These are phyloP conservation scores for Fusarium concolor DNA, from an alignment of 2,329 filamentous ascomycete species.

Conservation along the genomic window DNA sequence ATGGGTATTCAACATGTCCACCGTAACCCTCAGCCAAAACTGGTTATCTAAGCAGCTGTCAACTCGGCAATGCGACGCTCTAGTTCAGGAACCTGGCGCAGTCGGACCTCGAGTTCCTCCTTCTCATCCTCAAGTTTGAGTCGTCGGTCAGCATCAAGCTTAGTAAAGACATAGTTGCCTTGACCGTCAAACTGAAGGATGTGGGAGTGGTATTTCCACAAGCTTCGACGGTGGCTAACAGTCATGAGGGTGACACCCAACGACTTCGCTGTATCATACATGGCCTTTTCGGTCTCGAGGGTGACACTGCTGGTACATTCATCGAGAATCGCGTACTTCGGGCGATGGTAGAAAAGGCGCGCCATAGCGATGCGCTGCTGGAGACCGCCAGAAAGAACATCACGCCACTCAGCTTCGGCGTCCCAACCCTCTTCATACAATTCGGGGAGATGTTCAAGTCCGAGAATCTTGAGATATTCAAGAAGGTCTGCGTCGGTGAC, in stretches of 20 bases:
- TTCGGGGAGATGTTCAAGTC: conserved; percentile 84
- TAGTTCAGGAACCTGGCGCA: conserved; percentile 88
- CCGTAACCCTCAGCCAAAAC: not conserved
- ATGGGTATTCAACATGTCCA: conserved; percentile 13
- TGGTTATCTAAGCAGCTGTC: conserved; percentile 53
- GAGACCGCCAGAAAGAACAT: conserved; percentile 89
- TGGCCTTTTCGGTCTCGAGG: conserved; percentile 90
- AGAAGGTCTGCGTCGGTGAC: conserved; percentile 85
- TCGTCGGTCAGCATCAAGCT: conserved; percentile 86
- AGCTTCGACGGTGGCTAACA: conserved; percentile 86
- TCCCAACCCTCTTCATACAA: conserved; percentile 86
- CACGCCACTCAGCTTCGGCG: conserved; percentile 95
- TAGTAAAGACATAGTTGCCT: conserved; percentile 89
- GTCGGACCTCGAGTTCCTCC: conserved; percentile 88
- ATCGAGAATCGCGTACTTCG: conserved; percentile 94
- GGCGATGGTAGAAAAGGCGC: conserved; percentile 89
- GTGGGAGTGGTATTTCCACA: conserved; percentile 96
- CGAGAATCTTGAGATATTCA: conserved; percentile 80
- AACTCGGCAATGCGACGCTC: conserved; percentile 87
- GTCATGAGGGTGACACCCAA: conserved; percentile 97
- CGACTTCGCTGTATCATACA: conserved; percentile 96
- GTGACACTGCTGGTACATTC: conserved; percentile 98
- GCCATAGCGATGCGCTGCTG: conserved; percentile 99
- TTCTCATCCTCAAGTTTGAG: conserved; percentile 94
- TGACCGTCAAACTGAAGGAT: conserved; percentile 98